Evolutionary conservation across 2,329 filamentous ascomycete genomes (phyloP).

Genomic region (Pseudocercospora ulei): DNA sequence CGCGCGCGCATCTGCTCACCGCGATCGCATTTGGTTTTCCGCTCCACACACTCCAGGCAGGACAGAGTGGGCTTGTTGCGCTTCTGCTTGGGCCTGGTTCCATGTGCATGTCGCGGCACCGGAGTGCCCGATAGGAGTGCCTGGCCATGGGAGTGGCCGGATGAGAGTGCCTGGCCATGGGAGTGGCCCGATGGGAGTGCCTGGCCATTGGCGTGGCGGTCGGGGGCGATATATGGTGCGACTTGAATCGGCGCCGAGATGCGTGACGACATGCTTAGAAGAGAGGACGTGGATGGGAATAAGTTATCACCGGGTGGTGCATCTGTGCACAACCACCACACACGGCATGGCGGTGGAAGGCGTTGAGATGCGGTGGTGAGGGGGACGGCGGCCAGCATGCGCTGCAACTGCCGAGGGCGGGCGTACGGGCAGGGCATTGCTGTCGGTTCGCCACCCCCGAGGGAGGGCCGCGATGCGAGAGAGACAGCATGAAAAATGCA

Average conservation of each 20-base stretch:
- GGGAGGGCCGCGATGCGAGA: too few relatives aligned
- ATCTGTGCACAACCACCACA: too few relatives aligned
- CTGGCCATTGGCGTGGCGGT: constrained; percentile 3
- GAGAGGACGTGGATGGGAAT: not conserved
- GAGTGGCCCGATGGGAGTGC: too few relatives aligned
- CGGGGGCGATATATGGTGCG: constrained; percentile 3
- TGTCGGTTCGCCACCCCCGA: too few relatives aligned
- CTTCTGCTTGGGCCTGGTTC: constrained; percentile 53
- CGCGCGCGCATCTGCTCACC: not conserved
- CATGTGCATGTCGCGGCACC: constrained; percentile 3
- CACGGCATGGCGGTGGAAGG: constrained; percentile 4
- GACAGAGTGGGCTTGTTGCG: constrained; percentile 74
- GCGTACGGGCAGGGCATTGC: too few relatives aligned
- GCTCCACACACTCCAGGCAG: constrained; percentile 69
- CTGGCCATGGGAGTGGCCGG: constrained; percentile 1
- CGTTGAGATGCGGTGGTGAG: too few relatives aligned
- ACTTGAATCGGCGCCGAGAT: constrained; percentile 7
- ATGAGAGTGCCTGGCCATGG: too few relatives aligned
- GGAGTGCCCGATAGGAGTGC: too few relatives aligned
- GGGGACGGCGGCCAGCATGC: constrained; percentile 1
- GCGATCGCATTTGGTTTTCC: constrained; percentile 77
- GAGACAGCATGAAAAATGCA: not conserved
- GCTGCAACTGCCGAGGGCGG: constrained; percentile 7
- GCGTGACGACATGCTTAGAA: not conserved
- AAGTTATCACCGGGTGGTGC: constrained; percentile 2